These are phyloP conservation scores for Botrytis deweyae DNA, from an alignment of 2,329 filamentous ascomycete genomes.

Conservation along the genomic window DNA sequence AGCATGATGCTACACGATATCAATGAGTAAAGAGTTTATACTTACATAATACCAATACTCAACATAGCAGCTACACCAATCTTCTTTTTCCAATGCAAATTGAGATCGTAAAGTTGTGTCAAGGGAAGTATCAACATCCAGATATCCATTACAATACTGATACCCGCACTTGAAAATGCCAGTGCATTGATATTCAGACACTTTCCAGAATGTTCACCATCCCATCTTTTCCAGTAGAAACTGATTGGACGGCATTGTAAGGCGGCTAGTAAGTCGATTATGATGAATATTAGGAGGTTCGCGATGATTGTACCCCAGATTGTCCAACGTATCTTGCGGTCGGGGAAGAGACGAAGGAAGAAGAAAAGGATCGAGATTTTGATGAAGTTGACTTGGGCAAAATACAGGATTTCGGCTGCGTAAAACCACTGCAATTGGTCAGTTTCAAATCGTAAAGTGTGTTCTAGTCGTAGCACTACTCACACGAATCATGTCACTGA, in stretches of 20 bases:
- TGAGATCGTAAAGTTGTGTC: slow-evolving; percentile 45
- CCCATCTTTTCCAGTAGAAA: slow-evolving; percentile 55
- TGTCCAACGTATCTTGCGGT: slow-evolving; percentile 14
- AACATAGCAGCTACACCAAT: slow-evolving; percentile 51
- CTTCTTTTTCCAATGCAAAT: slow-evolving; percentile 49
- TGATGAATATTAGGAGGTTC: slow-evolving; percentile 20
- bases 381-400: slow-evolving; percentile 24
- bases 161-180: slow-evolving; percentile 50
- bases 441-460: not conserved
- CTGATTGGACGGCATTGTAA: slow-evolving; percentile 51
- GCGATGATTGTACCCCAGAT: slow-evolving; percentile 20
- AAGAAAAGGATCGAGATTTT: slow-evolving; percentile 27
- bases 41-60: slow-evolving; percentile 45
- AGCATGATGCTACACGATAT: not conserved
- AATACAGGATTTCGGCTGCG: slow-evolving; percentile 27
- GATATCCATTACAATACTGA: slow-evolving; percentile 53
- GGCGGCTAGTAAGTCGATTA: slow-evolving; percentile 25
- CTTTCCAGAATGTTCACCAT: slow-evolving; percentile 45
- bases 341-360: slow-evolving; percentile 29
- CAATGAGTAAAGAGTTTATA: not conserved
- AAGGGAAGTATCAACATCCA: slow-evolving; percentile 53
- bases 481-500: slow-evolving; percentile 25
- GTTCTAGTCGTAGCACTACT: slow-evolving; percentile 1
- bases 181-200: slow-evolving; percentile 52
- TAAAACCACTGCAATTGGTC: slow-evolving; percentile 26